Conservation (phyloP, 352 stramenopile genomes). For the Peronosclerospora sorghi region DNA sequence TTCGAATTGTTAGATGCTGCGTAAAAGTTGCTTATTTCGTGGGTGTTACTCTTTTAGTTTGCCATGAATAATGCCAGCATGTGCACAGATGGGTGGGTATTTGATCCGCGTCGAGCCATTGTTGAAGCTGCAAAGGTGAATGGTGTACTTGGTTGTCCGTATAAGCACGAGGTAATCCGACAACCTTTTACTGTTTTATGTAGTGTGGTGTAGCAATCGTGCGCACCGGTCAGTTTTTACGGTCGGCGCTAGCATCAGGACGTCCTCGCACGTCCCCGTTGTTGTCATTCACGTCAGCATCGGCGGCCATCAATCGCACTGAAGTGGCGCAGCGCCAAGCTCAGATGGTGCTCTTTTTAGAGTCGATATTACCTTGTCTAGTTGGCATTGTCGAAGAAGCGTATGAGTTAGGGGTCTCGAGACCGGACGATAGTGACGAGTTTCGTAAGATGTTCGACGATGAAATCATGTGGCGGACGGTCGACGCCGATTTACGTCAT, state of each 20-base stretch:
- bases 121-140: conserved; percentile 63
- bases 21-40: not conserved
- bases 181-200: conserved; percentile 2
- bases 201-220: conserved; percentile 54
- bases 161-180: conserved; percentile 1
- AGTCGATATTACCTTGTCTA: conserved; percentile 68
- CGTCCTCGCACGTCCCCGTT: conserved; percentile 27
- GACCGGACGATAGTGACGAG: conserved; percentile 54
- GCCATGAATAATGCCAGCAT: conserved; percentile 73
- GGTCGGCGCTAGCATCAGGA: conserved; percentile 24
- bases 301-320: conserved; percentile 32
- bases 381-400: conserved; percentile 71
- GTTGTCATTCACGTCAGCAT: conserved; percentile 35
- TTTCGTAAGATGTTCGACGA: conserved; percentile 69
- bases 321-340: conserved; percentile 55
- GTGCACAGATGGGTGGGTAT: conserved; percentile 49
- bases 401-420: conserved; percentile 46
- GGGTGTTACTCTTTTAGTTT: conserved; percentile 30
- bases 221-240: conserved; percentile 61
- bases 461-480: conserved; percentile 57
- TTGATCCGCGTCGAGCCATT: conserved; percentile 59
- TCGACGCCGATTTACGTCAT: conserved; percentile 44
- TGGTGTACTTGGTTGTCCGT: not conserved
- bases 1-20: not conserved
- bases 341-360: conserved; percentile 74